These are phyloP conservation scores for Ustulina deusta DNA, from an alignment of 2,329 filamentous ascomycete species.

Conservation along the genomic window DNA sequence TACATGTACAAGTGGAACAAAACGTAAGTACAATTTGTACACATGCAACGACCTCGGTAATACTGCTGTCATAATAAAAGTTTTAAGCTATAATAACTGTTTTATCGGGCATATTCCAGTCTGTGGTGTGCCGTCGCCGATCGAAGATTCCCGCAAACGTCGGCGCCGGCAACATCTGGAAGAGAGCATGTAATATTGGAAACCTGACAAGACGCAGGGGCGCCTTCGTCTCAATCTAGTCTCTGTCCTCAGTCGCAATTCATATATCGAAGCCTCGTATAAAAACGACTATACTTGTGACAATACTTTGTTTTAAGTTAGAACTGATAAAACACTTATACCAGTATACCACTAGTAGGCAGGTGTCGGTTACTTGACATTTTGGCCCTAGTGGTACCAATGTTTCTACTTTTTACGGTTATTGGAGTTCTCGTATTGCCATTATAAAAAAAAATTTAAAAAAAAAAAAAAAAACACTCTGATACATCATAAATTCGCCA, in stretches of 20 bases:
- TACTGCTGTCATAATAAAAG: background rate
- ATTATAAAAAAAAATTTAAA: too few relatives aligned
- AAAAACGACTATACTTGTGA: background rate
- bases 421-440: too few relatives aligned
- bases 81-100: background rate
- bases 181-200: too few relatives aligned
- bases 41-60: conserved; percentile 1
- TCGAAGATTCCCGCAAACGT: background rate
- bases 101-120: background rate
- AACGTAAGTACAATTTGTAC: too few relatives aligned
- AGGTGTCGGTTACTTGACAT: too few relatives aligned
- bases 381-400: too few relatives aligned
- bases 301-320: too few relatives aligned
- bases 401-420: too few relatives aligned
- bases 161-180: background rate
- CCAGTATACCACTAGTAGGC: too few relatives aligned
- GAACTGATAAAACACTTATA: too few relatives aligned
- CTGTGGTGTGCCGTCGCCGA: background rate
- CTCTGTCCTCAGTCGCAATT: background rate
- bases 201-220: background rate
- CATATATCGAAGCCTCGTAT: background rate
- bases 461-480: too few relatives aligned
- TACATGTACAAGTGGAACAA: too few relatives aligned
- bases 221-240: background rate
- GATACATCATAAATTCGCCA: background rate